Conservation (phyloP, 345 rosid genomes). For the Barbarea vulgaris region DNA sequence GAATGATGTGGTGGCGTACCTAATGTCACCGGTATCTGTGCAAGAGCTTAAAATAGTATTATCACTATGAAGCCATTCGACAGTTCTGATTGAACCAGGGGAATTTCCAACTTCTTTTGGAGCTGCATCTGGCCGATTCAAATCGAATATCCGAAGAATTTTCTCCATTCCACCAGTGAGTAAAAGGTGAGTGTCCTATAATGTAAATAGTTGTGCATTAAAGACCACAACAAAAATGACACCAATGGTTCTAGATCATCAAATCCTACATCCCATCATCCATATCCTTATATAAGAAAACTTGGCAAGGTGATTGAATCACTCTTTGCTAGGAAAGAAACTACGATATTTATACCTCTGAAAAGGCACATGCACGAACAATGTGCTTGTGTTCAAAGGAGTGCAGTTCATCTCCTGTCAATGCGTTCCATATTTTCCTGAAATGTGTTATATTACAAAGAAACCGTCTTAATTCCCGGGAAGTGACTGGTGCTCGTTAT, state of each 20-base stretch:
- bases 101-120: constrained; percentile 89
- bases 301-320: neutral
- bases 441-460: constrained; percentile 14
- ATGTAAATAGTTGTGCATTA: neutral
- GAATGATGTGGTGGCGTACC: constrained; percentile 48
- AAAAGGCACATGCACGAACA: constrained; percentile 88
- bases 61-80: constrained; percentile 95
- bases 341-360: constrained; percentile 59
- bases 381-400: constrained; percentile 95
- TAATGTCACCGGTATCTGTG: constrained; percentile 83
- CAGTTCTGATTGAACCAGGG: constrained; percentile 86
- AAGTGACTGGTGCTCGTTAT: neutral
- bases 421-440: constrained; percentile 95
- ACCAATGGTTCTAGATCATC: constrained; percentile 1
- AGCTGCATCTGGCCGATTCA: constrained; percentile 83
- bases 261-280: constrained; percentile 16
- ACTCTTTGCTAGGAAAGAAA: constrained; percentile 6
- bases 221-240: neutral
- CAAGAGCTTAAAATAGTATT: constrained; percentile 94
- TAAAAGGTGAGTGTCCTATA: constrained; percentile 81
- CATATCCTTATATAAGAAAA: neutral
- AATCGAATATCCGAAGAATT: constrained; percentile 81
- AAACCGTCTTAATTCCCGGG: neutral
- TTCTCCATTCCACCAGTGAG: constrained; percentile 98
- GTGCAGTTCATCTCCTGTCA: constrained; percentile 82